Evolutionary conservation across 805 yeast species (phyloP), one percentile per base, ranked within the genome.

Genomic region (Hanseniaspora taiwanica): DNA sequence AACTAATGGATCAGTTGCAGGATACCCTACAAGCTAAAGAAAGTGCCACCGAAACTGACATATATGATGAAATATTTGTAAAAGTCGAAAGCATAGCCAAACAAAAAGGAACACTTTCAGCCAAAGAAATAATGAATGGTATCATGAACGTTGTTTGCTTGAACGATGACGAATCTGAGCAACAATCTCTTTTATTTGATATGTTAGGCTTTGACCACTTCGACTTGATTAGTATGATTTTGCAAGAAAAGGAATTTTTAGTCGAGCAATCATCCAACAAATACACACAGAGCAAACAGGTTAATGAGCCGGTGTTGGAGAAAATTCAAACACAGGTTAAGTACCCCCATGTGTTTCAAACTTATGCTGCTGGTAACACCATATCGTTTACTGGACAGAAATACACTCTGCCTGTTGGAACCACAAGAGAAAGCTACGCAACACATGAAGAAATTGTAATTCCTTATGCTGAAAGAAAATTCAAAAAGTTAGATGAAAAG

Each of bases 331-430:
- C 66, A 17, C 72, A 72, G 45, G 72, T 76, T 6, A 54, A 70
- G 40, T 89, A 85, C 51, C 96, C 96, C 0, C 94, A 93, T 60
- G 96, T 91, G 1, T 91, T 69, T 58, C 74, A 81, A 46, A 65
- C 78, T 35, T 74, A 71, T 38, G 84, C 76, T 34, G 75, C 78
- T 0, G 78, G 81, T 6, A 75, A 74, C 35, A 76, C 78, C 24
- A 56, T 84, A n/a, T 76, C 87, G 0, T 72, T 84, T 35, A 73
- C 84, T 6, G 96, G 96, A 1, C 81, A 80, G 44, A 81, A 79
- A 52, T 82, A 76, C 50, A 65, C 79, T 1, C 65, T 91, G 10
- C 98, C 98, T 0, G 60, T 64, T 2, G 96, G 96, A 0, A 78
- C 96, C 0, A 75, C 78, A 1, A 65, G 89, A 48, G 68, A 65